phyloP scores from a whole-genome alignment of 108 stramenopile genomes.

The Nannochloropsis oceanica region DNA sequence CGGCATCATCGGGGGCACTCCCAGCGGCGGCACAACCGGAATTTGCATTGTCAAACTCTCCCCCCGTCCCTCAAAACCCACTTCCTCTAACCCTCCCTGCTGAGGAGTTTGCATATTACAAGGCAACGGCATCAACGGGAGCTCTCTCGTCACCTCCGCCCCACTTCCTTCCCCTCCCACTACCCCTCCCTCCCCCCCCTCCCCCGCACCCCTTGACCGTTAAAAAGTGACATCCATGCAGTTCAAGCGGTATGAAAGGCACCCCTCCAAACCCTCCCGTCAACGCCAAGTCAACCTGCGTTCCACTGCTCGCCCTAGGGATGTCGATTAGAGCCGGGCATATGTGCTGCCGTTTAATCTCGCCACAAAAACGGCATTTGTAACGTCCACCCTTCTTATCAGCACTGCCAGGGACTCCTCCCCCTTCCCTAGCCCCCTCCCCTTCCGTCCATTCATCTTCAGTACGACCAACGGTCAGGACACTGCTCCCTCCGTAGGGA shows the following conservation, averaged over 20 bases:
- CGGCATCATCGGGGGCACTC: not conserved
- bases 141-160: not conserved
- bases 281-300: not conserved
- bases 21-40: not conserved
- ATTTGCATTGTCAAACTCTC: not conserved
- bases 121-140: not conserved
- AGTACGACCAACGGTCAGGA: not conserved
- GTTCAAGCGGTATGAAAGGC: not conserved
- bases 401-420: not conserved
- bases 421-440: not conserved
- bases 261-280: not conserved
- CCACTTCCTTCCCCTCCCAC: not conserved
- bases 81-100: not conserved
- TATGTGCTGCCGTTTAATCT: not conserved
- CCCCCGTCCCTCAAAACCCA: not conserved
- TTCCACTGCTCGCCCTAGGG: not conserved
- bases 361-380: not conserved
- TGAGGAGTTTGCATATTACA: not conserved
- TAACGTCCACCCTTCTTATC: not conserved
- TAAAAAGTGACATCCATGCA: not conserved
- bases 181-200: not conserved
- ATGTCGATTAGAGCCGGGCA: not conserved
- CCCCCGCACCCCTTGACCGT: not conserved
- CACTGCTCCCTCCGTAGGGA: not conserved
- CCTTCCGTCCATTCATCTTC: not conserved